Evolutionary conservation across 441 rosid genomes (phyloP), one percentile per base, ranked within the genome.

Genomic region (Gossypium laxum): DNA sequence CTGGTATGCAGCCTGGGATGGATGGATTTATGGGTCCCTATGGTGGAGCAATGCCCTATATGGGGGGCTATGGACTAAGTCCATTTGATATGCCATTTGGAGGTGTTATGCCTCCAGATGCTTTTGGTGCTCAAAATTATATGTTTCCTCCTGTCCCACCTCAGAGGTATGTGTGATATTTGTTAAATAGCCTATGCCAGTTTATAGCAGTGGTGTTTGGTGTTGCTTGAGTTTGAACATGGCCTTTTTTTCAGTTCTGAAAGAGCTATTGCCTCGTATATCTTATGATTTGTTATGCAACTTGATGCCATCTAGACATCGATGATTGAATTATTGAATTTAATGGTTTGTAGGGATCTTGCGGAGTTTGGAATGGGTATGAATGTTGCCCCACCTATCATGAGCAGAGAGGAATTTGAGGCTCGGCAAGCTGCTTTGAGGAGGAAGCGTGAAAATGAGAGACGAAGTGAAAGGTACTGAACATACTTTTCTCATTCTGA

Each of bases 351-450:
- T 66, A 94, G 99, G 90, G 95, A 91, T 85, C 89, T 88, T 18
- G 88, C 93, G 6, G 90, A 83, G 14, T 85, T 86, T 63, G 95
- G 93, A 22, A 90, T 87, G 88, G 93, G 95, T 41, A 88, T 87
- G 91, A 87, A 88, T 82, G 80, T 75, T 51, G 86, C 84, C 24
- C 90, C 89, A 72, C 89, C 92, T 24, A 82, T 88, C 72, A 83
- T 90, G 99, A 88, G 98, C 77, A 85, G 98, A 76, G 97, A 90
- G 72, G 96, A 94, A 82, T 86, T 86, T 55, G 94, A 90, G 82
- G 98, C 99, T 34, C 85, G 94, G 64, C 90, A 95, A 85, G 92
- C 95, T 79, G 92, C 86, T 76, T 74, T 92, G 82, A 81, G 92
- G 81, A 83, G 96, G 82, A 90, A 87, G 77, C 89, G 92, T 62